Percentiles rank a stretch among this genome's conserved stretches.
Evolutionary conservation across 768 basidiomycete species (phyloP).

Genomic region (Cystoderma amianthinum): DNA sequence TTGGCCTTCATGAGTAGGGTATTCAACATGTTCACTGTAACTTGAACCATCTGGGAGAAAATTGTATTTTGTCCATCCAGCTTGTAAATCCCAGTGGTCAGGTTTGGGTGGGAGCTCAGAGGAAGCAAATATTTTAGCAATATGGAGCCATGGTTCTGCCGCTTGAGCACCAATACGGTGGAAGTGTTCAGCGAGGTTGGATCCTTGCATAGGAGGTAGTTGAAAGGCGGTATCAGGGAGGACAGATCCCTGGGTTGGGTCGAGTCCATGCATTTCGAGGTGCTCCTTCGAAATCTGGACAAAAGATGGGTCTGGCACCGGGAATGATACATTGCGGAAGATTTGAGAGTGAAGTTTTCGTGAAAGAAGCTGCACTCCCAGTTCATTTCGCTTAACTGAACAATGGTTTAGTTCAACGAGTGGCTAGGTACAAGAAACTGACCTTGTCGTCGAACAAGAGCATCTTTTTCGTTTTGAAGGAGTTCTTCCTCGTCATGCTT

Average conservation of each 20-base stretch:
- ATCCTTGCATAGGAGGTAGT: conserved; percentile 79
- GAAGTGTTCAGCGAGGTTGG: conserved; percentile 84
- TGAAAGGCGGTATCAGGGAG: conserved; percentile 77
- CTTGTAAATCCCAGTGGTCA: conserved; percentile 40
- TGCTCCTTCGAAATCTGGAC: conserved; percentile 77
- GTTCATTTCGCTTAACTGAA: conserved; percentile 73
- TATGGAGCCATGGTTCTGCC: conserved; percentile 71
- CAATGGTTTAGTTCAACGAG: too few species aligned
- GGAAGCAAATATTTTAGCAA: conserved; percentile 54
- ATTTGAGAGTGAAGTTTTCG: conserved; percentile 75
- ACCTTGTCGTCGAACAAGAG: background rate
- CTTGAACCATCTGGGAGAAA: conserved; percentile 68
- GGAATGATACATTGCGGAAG: conserved; percentile 65
- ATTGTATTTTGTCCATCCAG: conserved; percentile 90
- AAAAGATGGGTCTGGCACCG: conserved; percentile 49
- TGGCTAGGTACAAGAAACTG: too few species aligned
- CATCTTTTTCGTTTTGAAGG: background rate
- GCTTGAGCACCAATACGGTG: conserved; percentile 62
- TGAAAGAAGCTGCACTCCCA: conserved; percentile 93
- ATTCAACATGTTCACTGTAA: conserved; percentile 66
- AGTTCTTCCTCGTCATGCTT: background rate
- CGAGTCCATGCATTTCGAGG: conserved; percentile 74
- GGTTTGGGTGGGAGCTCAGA: conserved; percentile 52
- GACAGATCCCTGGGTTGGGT: conserved; percentile 71
- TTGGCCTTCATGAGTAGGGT: conserved; percentile 54